phyloP scores from a whole-genome alignment of 768 basidiomycete genomes.

The Mycena metata region DNA sequence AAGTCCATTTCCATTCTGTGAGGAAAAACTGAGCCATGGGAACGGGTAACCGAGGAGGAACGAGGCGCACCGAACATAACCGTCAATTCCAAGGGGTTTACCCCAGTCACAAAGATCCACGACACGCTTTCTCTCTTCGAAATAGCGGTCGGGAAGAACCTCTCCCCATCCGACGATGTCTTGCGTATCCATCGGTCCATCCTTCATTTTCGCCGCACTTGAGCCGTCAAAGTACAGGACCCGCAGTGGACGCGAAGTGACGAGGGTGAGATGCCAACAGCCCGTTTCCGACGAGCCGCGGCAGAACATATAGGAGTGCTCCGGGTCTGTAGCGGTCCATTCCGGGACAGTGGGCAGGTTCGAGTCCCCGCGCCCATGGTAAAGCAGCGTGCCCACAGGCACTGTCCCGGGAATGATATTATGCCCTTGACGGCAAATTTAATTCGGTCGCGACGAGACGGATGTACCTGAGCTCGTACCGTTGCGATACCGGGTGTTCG shows the following conservation, averaged over 20 bases:
- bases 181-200: constrained; percentile 51
- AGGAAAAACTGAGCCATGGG: constrained; percentile 1
- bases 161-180: constrained; percentile 51
- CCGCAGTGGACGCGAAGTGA: constrained; percentile 45
- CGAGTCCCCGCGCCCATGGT: constrained; percentile 44
- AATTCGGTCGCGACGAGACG: background rate
- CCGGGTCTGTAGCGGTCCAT: constrained; percentile 53
- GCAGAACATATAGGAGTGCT: constrained; percentile 50
- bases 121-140: constrained; percentile 45
- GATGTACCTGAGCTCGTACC: constrained; percentile 39
- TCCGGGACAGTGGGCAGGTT: constrained; percentile 46
- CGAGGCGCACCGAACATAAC: constrained; percentile 45
- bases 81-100: constrained; percentile 47
- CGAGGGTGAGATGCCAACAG: constrained; percentile 49
- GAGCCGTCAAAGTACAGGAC: constrained; percentile 51
- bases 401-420: constrained; percentile 50
- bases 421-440: constrained; percentile 40
- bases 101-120: constrained; percentile 51
- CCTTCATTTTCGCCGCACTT: constrained; percentile 47
- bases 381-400: constrained; percentile 52
- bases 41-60: background rate
- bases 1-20: constrained; percentile 65
- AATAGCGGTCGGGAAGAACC: constrained; percentile 33
- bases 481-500: constrained; percentile 54
- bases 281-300: constrained; percentile 15